Conservation (phyloP, 2,329 filamentous ascomycete species). For the Aphanoascus verrucosus region DNA sequence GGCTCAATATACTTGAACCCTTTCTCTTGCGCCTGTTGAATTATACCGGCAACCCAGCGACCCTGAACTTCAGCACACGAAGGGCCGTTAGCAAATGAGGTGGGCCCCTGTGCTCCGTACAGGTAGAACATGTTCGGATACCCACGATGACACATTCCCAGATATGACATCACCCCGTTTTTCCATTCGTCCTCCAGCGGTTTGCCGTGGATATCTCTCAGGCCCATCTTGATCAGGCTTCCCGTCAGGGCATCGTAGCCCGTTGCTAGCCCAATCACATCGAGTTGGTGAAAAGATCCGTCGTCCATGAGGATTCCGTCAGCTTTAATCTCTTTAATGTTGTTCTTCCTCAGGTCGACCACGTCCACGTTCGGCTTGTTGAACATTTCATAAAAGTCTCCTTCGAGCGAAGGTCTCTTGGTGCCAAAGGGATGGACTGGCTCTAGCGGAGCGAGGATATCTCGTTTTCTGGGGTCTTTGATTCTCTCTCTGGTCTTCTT, state of each 20-base stretch:
- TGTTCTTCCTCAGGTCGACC: constrained; percentile 35
- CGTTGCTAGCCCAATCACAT: constrained; percentile 33
- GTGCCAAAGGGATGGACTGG: constrained; percentile 46
- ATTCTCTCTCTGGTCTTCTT: constrained; percentile 44
- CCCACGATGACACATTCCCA: constrained; percentile 21
- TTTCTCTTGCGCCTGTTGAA: constrained; percentile 40
- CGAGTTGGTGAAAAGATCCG: constrained; percentile 29
- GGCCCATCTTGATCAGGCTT: constrained; percentile 26
- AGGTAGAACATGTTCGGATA: constrained; percentile 44
- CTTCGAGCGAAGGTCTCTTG: constrained; percentile 43
- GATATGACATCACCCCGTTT: constrained; percentile 28
- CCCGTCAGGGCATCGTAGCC: constrained; percentile 35
- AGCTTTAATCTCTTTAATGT: constrained; percentile 32
- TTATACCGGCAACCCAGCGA: constrained; percentile 44
- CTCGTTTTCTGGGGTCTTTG: constrained; percentile 39
- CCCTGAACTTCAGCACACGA: constrained; percentile 45
- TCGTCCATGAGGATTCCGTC: constrained; percentile 34
- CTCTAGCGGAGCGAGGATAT: constrained; percentile 45
- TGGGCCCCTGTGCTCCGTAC: constrained; percentile 48
- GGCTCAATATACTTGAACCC: constrained; percentile 44
- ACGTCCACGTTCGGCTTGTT: constrained; percentile 40
- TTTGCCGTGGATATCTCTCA: constrained; percentile 23
- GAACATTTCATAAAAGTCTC: constrained; percentile 43
- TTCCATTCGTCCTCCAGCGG: constrained; percentile 29
- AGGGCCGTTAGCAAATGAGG: constrained; percentile 46